Percentiles rank a stretch among this genome's conserved stretches.
Evolutionary conservation across 345 rosid species (phyloP).

Genomic region (Brassica carinata): DNA sequence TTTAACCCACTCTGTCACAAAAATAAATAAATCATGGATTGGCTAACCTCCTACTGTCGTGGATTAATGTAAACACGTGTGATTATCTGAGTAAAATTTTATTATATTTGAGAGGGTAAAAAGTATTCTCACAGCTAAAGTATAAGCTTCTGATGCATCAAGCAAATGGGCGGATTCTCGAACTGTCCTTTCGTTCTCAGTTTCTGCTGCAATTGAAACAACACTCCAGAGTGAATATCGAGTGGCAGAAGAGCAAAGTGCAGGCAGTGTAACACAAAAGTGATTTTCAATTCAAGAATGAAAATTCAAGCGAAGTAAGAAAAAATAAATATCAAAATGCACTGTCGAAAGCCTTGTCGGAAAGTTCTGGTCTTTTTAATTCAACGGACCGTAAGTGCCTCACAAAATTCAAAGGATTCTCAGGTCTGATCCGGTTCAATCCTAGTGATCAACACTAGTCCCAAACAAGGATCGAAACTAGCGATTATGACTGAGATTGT

Average conservation of each 20-base stretch:
- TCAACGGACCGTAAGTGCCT: background rate
- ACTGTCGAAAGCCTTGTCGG: background rate
- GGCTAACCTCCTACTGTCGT: no score
- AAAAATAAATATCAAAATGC: background rate
- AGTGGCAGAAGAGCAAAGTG: background rate
- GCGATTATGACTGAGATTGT: background rate
- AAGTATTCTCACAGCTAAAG: slow-evolving; percentile 43
- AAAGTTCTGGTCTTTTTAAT: background rate
- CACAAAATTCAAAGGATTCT: slow-evolving; percentile 1
- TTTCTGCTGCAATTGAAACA: slow-evolving; percentile 83
- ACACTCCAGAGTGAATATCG: slow-evolving; percentile 35
- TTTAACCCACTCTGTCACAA: slow-evolving; percentile 38
- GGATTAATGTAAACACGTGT: no score
- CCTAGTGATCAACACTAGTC: background rate
- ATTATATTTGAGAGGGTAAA: background rate
- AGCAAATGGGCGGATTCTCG: slow-evolving; percentile 73
- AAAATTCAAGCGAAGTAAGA: background rate
- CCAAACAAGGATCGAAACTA: background rate
- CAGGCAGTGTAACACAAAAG: no score
- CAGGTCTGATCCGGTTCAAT: background rate
- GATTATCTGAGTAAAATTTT: no score
- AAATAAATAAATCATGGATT: no score
- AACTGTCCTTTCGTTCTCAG: slow-evolving; percentile 68
- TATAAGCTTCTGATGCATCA: slow-evolving; percentile 61
- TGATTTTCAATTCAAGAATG: no score